phyloP scores from a whole-genome alignment of 768 basidiomycete species.

The Xerocomellus intermedius region DNA sequence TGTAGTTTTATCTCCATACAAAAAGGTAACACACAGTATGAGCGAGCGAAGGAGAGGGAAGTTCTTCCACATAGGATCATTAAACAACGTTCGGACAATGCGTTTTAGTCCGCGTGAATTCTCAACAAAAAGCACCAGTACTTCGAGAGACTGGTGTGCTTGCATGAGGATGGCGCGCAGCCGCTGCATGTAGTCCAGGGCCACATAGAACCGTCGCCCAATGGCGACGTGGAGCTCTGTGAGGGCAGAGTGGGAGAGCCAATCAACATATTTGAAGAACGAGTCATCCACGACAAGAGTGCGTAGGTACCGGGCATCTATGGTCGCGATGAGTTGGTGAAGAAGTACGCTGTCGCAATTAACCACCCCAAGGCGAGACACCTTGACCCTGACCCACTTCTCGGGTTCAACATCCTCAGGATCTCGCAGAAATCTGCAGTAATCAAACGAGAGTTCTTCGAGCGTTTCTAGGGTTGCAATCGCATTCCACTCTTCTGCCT shows the following conservation, averaged over 20 bases:
- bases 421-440: background rate
- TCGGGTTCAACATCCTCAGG: background rate
- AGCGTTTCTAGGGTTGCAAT: conserved; percentile 14
- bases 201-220: too few species aligned
- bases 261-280: background rate
- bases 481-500: conserved; percentile 11
- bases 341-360: background rate
- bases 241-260: background rate
- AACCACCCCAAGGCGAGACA: conserved; percentile 2
- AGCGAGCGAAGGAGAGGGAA: conserved; percentile 4
- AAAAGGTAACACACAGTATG: background rate
- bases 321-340: background rate
- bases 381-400: conserved; percentile 1
- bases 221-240: background rate
- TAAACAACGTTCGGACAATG: background rate
- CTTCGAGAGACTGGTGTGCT: background rate
- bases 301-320: conserved; percentile 1
- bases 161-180: background rate
- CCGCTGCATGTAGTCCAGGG: background rate
- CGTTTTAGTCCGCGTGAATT: background rate
- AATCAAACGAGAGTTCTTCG: conserved; percentile 13
- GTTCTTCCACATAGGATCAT: background rate
- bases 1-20: too few species aligned
- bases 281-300: background rate
- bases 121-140: background rate